Evolutionary conservation across 768 basidiomycete species (phyloP), one percentile per base, ranked within the genome.

Genomic region (Tremella fuciformis): DNA sequence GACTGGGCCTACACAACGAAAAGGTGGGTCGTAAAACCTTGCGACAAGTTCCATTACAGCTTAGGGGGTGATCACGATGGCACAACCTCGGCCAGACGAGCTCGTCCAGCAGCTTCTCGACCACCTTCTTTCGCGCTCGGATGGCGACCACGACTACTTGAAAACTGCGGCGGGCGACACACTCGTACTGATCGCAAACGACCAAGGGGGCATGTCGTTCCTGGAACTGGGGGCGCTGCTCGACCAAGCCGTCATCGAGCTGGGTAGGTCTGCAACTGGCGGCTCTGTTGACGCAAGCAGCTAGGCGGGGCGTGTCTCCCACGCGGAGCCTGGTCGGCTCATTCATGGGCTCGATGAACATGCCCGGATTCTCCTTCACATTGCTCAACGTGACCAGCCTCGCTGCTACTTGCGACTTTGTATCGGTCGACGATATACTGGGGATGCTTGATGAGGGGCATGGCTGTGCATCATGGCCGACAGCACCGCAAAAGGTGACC

Each of bases 311-410:
- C 41, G 59, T 65, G 19, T 75, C 82, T 34, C 82, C 80, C 0
- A 56, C 65, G n/a, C 72, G 82, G 18, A 74, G 82, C 4, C 82
- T 82, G 63, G 69, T 75, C 8, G 80, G 81, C 6, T 70, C 80
- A 1, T 84, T 80, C 70, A 83, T 84, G 89, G 91, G 89, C 21
- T 89, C 87, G 59, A 81, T 93, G 60, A 91, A 90, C 76, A 91
- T 91, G 88, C 88, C 89, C 37, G 91, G 91, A 1, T 89, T 91
- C 74, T 91, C 89, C 13, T 79, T 93, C 59, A 88, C 89, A 0
- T 80, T 91, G 16, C 80, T 91, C 16, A 80, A 81, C 18, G 51
- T 74, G 0, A 65, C 73, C 25, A 75, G 78, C 0, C 80, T 82
- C 3, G 29, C 50, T 1, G 49, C 29, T 18, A 63, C 62, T 13